Evolutionary conservation across 352 stramenopile genomes (phyloP).

Genomic region (Pythium volutum): DNA sequence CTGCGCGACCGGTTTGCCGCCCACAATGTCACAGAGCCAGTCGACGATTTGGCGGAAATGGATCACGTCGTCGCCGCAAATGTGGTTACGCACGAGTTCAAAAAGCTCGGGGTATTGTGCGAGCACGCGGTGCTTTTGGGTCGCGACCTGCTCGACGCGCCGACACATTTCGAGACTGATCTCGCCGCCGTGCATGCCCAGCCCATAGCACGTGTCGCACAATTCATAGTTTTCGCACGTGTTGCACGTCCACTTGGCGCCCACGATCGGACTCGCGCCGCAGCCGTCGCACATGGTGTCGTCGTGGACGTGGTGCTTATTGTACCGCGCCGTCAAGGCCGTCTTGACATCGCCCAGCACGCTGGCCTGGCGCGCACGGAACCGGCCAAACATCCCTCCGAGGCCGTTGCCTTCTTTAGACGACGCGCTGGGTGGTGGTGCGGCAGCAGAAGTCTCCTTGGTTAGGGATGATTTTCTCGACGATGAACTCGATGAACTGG

Average conservation of each 20-base stretch:
- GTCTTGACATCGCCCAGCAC: conserved; percentile 66
- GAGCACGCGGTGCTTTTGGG: conserved; percentile 48
- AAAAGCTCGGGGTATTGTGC: conserved; percentile 65
- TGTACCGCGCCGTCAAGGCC: conserved; percentile 39
- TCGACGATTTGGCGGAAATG: conserved; percentile 65
- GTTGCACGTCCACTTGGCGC: conserved; percentile 73
- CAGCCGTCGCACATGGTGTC: conserved; percentile 80
- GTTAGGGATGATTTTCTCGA: conserved; percentile 3
- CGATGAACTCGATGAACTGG: not conserved
- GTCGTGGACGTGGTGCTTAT: conserved; percentile 72
- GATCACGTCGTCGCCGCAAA: conserved; percentile 66
- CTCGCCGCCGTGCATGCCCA: conserved; percentile 68
- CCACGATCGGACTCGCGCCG: conserved; percentile 72
- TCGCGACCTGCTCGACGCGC: conserved; percentile 52
- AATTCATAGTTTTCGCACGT: conserved; percentile 68
- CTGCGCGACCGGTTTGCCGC: conserved; percentile 39
- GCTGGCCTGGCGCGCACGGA: conserved; percentile 41
- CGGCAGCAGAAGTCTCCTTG: not conserved
- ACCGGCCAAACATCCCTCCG: conserved; percentile 45
- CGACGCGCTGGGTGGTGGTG: conserved; percentile 13
- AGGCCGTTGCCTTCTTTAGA: conserved; percentile 21
- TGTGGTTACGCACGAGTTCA: conserved; percentile 61
- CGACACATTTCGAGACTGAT: conserved; percentile 68
- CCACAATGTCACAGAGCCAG: conserved; percentile 69
- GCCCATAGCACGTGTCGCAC: conserved; percentile 65